These are phyloP conservation scores for Coffea eugenioides DNA, from an alignment of 257 asterid species.

Conservation along the genomic window DNA sequence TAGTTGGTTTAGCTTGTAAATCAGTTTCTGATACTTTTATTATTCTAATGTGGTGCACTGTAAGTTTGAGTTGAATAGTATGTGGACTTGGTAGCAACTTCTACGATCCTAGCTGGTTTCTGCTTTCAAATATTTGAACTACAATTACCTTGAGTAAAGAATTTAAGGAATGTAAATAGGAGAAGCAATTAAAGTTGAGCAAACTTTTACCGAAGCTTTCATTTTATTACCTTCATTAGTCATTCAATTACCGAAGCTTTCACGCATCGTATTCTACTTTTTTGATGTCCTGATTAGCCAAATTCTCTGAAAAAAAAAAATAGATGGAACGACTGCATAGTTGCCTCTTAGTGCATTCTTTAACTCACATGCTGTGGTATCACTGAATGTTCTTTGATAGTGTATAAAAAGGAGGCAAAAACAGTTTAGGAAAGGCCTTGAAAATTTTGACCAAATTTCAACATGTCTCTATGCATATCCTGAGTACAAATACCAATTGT, in stretches of 20 bases:
- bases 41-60: background rate
- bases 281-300: too few species aligned
- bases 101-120: background rate
- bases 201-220: background rate
- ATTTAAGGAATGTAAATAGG: background rate
- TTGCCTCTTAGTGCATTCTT: background rate
- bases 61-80: background rate
- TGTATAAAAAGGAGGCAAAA: background rate
- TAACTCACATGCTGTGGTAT: background rate
- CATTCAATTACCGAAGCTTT: too few species aligned
- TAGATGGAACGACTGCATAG: background rate
- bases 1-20: background rate
- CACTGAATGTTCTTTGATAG: background rate
- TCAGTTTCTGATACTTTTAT: background rate
- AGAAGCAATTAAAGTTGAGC: background rate
- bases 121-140: background rate
- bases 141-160: background rate
- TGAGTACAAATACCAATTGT: background rate
- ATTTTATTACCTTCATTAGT: too few species aligned
- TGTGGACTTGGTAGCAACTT: background rate
- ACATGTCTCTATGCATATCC: background rate
- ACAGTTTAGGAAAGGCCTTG: background rate
- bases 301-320: background rate
- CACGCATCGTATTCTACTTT: too few species aligned
- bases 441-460: background rate